Evolutionary conservation across 768 basidiomycete genomes (phyloP), one percentile per base, ranked within the genome.

Genomic region (Hypsizygus marmoreus): DNA sequence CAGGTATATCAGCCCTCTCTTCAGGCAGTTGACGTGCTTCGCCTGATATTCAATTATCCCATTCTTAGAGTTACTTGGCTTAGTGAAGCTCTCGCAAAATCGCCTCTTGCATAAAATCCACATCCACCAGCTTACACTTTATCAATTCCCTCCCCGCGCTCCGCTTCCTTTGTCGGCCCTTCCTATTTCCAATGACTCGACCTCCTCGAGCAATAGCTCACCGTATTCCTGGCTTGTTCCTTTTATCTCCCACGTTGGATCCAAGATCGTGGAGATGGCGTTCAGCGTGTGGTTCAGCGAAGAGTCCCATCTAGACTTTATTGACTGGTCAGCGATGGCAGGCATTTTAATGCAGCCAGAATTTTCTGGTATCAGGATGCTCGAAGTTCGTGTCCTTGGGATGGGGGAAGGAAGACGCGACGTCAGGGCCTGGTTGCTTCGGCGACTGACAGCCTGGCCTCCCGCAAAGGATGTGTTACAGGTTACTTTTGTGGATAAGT

Each of bases 251-350:
- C 59, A 56, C 23, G 50, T 63, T 20, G 49, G 31, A 31, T 62
- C 65, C 22, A 38, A 38, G 7, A 23, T 69, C 10, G 33, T 41
- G n/a, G 46, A 53, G 29, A 46, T 67, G 10, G 48, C 49, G 23
- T 59, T 70, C 30, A 44, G 56, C 38, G 50, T 71, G 7, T 71
- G 69, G 68, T 47, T 72, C 33, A 66, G 66, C 22, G 51, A 56
- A 13, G 65, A 70, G 49, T 32, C 34, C 12, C 65, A 71, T 44
- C 58, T 71, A 10, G 61, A 68, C 39, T 30, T 51, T 30, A 50
- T 70, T 29, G 56, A 68, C 37, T 71, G 71, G 69, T 10, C 33
- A 12, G 49, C 40, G n/a, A 40, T 70, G 30, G 57, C 46, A 17
- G 17, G 20, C 0, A 38, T 65, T 10, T 53, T 72, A 10, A 20